Percentiles rank a stretch among this genome's conserved stretches.
Conservation (phyloP, 371 early-diverging fungal genomes). For the Actinomortierella wolfii region DNA sequence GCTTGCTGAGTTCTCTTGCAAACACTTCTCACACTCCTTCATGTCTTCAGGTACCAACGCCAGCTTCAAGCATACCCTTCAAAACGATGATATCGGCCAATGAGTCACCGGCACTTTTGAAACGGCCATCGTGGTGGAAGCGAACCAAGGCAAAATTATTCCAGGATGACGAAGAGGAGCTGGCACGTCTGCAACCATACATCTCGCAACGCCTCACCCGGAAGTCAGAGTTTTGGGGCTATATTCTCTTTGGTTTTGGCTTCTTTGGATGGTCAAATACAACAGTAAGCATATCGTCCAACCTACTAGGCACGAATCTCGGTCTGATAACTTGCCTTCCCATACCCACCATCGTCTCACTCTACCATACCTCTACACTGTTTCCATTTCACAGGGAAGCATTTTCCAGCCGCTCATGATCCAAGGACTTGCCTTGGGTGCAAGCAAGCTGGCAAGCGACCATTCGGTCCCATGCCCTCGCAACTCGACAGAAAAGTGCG, state of each 20-base stretch:
- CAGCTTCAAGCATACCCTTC: neutral
- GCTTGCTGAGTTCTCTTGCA: too few relatives aligned
- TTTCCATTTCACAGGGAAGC: neutral
- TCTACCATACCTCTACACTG: too few relatives aligned
- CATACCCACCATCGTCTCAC: too few relatives aligned
- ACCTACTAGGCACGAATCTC: too few relatives aligned
- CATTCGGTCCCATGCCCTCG: slow-evolving; percentile 10
- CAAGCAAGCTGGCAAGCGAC: slow-evolving; percentile 8
- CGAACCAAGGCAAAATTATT: slow-evolving; percentile 5
- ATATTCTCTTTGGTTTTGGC: slow-evolving; percentile 21
- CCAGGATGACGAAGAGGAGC: slow-evolving; percentile 6
- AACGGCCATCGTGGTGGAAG: neutral
- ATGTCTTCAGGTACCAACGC: neutral
- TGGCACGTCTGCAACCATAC: slow-evolving; percentile 7
- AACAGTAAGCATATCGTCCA: slow-evolving; percentile 3
- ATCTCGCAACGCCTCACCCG: slow-evolving; percentile 8
- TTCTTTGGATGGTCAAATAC: slow-evolving; percentile 14
- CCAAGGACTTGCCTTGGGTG: slow-evolving; percentile 8
- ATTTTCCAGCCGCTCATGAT: slow-evolving; percentile 13
- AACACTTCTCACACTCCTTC: neutral
- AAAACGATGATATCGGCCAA: neutral
- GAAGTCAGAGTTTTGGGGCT: slow-evolving; percentile 16
- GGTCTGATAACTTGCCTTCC: too few relatives aligned
- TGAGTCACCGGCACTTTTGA: neutral
- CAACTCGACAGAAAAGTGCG: slow-evolving; percentile 2